These are phyloP conservation scores for Blepharisma undulans DNA, from an alignment of 169 alveolate species.

Conservation along the genomic window DNA sequence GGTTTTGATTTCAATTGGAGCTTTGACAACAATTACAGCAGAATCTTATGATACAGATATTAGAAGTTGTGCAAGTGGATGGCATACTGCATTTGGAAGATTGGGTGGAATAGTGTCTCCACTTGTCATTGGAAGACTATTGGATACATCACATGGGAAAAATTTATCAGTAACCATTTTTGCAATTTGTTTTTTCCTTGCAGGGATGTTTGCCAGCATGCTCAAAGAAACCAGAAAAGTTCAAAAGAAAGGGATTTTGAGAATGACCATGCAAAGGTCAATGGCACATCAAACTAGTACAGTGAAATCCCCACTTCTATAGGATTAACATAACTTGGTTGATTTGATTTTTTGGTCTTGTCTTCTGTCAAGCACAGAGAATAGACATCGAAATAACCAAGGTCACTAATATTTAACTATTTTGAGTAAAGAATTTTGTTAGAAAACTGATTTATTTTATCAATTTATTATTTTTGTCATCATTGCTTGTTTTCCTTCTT, in stretches of 20 bases:
- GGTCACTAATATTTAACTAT: neutral
- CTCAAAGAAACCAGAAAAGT: neutral
- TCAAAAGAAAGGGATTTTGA: neutral
- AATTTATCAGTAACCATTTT: neutral
- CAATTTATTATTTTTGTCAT: neutral
- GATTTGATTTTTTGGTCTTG: neutral
- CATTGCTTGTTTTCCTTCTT: neutral
- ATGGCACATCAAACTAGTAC: neutral
- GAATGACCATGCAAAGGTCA: neutral
- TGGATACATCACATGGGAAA: neutral
- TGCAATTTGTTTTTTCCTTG: neutral
- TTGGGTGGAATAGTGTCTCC: slow-evolving; percentile 34
- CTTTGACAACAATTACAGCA: neutral
- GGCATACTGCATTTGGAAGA: slow-evolving; percentile 30
- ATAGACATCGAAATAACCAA: neutral
- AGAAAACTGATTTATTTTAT: too few relatives aligned
- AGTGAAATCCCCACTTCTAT: neutral
- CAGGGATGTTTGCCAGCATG: neutral
- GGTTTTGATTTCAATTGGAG: neutral
- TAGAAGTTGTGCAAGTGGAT: neutral
- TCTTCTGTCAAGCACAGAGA: neutral
- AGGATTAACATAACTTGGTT: neutral
- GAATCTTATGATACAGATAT: slow-evolving; percentile 14
- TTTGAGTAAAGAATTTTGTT: neutral
- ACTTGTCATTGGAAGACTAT: neutral